phyloP scores from a whole-genome alignment of 2,329 filamentous ascomycete genomes.

The Chrysoporthe deuterocubensis region DNA sequence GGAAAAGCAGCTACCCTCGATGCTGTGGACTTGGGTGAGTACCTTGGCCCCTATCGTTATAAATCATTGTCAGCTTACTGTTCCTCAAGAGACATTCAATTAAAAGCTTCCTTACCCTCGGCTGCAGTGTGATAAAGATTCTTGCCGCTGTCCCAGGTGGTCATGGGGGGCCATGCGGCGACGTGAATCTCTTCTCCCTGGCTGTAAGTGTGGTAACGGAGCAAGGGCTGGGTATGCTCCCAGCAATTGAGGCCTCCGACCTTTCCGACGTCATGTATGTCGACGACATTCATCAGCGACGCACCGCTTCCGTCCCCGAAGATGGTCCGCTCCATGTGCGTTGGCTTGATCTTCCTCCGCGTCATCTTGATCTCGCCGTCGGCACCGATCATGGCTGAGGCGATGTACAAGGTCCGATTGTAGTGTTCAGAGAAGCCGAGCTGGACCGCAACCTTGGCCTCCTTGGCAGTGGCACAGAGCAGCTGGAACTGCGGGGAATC shows the following conservation, averaged over 20 bases:
- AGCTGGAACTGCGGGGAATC: slow-evolving; percentile 49
- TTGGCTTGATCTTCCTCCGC: slow-evolving; percentile 56
- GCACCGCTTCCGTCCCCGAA: slow-evolving; percentile 47
- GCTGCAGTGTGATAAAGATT: not conserved
- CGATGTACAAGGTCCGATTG: slow-evolving; percentile 49
- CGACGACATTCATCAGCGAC: slow-evolving; percentile 57
- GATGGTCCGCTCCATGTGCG: slow-evolving; percentile 55
- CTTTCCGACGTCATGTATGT: slow-evolving; percentile 51
- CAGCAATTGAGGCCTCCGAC: slow-evolving; percentile 60
- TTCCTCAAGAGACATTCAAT: not conserved
- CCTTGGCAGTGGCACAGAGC: slow-evolving; percentile 46
- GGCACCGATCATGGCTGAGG: slow-evolving; percentile 48
- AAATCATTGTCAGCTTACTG: not conserved
- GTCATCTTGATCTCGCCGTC: slow-evolving; percentile 45
- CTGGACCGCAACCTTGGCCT: slow-evolving; percentile 50
- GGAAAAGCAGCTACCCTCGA: slow-evolving; percentile 35
- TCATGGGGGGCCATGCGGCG: slow-evolving; percentile 32
- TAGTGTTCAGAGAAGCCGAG: slow-evolving; percentile 56
- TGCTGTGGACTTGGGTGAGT: slow-evolving; percentile 33
- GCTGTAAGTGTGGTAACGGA: slow-evolving; percentile 37
- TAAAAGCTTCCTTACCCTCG: not conserved
- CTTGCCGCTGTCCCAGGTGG: not conserved
- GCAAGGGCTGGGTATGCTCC: slow-evolving; percentile 60
- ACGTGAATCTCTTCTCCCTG: slow-evolving; percentile 36
- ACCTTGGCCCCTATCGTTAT: slow-evolving; percentile 26